Percentiles rank a stretch among this genome's conserved stretches.
phyloP scores from a whole-genome alignment of 73 alveolate species.

The Diophrys sp. region DNA sequence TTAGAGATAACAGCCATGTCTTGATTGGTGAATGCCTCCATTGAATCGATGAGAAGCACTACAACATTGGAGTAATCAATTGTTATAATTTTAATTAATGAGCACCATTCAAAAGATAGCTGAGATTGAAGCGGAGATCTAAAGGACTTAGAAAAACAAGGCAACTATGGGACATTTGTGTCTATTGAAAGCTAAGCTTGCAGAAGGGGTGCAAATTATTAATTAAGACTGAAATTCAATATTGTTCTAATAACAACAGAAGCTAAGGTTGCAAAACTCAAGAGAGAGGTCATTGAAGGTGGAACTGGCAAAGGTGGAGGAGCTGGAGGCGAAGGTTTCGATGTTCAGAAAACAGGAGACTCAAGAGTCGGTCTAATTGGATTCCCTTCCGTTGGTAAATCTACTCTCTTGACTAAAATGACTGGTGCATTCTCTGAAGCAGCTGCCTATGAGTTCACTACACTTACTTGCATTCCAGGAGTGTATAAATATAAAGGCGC shows the following conservation, averaged over 20 bases:
- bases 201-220: no score
- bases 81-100: conserved; percentile 37
- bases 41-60: conserved; percentile 69
- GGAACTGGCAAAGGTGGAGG: conserved; percentile 77
- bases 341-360: conserved; percentile 98
- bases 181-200: conserved; percentile 94
- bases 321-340: conserved; percentile 98
- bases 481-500: conserved; percentile 93
- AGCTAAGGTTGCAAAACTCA: conserved; percentile 97
- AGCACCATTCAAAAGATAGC: conserved; percentile 84
- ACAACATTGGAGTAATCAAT: conserved; percentile 76
- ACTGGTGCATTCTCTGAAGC: conserved; percentile 92
- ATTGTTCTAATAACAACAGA: no score
- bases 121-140: conserved; percentile 97
- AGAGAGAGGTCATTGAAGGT: conserved; percentile 89
- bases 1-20: conserved; percentile 70
- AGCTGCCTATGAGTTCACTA: conserved; percentile 98
- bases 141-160: conserved; percentile 96
- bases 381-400: conserved; percentile 98
- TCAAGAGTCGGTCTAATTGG: conserved; percentile 99
- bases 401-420: conserved; percentile 82
- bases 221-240: no score
- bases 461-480: conserved; percentile 99
- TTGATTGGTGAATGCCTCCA: conserved; percentile 65
- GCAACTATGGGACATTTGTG: conserved; percentile 98